Conservation (phyloP, 2,329 filamentous ascomycete genomes). For the Penicillium polonicum region DNA sequence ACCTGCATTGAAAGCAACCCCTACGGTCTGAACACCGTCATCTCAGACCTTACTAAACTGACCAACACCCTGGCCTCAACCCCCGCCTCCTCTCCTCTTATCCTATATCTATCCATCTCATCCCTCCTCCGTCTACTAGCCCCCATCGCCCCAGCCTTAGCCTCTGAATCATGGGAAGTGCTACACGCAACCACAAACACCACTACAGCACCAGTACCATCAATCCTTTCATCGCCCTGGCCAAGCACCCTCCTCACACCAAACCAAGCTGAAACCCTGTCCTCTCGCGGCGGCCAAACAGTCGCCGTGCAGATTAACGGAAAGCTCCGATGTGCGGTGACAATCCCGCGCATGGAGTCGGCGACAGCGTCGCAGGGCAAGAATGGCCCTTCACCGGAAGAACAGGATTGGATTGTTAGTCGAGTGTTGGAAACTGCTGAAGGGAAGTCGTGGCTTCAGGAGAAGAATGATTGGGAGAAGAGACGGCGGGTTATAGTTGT, state of each 20-base stretch:
- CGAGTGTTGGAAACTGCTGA: constrained; percentile 62
- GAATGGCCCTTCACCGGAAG: constrained; percentile 25
- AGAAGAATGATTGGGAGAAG: constrained; percentile 50
- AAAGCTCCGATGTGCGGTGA: constrained; percentile 68
- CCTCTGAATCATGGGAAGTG: constrained; percentile 75
- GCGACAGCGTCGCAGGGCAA: constrained; percentile 29
- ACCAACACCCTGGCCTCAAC: constrained; percentile 65
- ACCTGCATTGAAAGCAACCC: constrained; percentile 67
- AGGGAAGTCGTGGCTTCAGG: constrained; percentile 57
- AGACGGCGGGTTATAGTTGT: constrained; percentile 68
- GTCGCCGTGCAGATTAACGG: constrained; percentile 75
- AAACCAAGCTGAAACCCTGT: constrained; percentile 45
- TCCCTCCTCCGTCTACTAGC: constrained; percentile 70
- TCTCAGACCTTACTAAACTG: constrained; percentile 79
- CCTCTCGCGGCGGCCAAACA: constrained; percentile 51
- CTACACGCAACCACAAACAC: constrained; percentile 41
- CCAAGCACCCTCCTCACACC: constrained; percentile 50
- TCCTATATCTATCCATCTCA: constrained; percentile 48
- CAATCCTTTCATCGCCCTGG: constrained; percentile 55
- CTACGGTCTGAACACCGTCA: constrained; percentile 76
- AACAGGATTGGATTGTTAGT: constrained; percentile 61
- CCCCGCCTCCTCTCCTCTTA: constrained; percentile 39
- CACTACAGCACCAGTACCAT: constrained; percentile 19
- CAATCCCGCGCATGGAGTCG: constrained; percentile 56
- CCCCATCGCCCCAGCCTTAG: constrained; percentile 75